Conservation (phyloP, 305 asterid genomes). For the Plantago lanceolata region DNA sequence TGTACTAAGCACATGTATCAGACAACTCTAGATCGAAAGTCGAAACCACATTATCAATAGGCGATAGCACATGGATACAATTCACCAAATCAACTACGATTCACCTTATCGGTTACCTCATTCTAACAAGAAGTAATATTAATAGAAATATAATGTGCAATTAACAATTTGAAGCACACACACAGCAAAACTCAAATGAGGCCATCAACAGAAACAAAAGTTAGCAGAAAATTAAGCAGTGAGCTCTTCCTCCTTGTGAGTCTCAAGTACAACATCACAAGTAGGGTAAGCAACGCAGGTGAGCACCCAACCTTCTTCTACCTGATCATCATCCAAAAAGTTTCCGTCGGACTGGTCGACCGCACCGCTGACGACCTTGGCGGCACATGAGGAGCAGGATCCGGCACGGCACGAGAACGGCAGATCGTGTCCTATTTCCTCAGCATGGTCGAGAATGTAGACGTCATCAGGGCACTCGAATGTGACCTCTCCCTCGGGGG, state of each 20-base stretch:
- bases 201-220: not conserved
- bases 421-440: constrained; percentile 51
- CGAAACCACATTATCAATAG: not conserved
- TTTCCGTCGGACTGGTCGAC: constrained; percentile 69
- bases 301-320: constrained; percentile 48
- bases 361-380: constrained; percentile 44
- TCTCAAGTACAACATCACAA: constrained; percentile 48
- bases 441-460: constrained; percentile 63
- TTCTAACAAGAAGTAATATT: not conserved
- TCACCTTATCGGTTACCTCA: not conserved
- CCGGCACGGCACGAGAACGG: constrained; percentile 92
- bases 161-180: not conserved
- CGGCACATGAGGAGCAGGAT: constrained; percentile 79
- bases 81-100: not conserved
- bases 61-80: not conserved
- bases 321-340: constrained; percentile 68
- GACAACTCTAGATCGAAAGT: no score
- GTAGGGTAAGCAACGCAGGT: constrained; percentile 63
- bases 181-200: not conserved
- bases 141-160: not conserved
- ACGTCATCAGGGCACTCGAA: constrained; percentile 41
- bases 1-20: no score
- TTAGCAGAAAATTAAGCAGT: constrained; percentile 23
- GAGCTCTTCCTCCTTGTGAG: constrained; percentile 73
- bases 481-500: constrained; percentile 41